Conservation (phyloP, 352 stramenopile species). For the Peronosclerospora sorghi region DNA sequence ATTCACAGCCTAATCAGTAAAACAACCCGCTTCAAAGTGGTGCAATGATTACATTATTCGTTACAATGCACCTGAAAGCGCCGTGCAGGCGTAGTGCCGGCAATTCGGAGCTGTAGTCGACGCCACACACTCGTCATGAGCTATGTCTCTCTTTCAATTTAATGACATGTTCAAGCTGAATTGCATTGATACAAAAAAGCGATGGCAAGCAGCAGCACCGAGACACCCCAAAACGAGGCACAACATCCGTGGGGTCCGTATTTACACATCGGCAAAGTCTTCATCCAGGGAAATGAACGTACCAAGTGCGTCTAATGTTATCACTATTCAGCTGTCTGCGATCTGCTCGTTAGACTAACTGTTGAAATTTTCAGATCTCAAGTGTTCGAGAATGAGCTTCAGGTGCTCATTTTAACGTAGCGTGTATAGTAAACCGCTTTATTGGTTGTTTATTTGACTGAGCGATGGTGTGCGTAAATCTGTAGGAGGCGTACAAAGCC, state of each 20-base stretch:
- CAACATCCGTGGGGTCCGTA: constrained; percentile 62
- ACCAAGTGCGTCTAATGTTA: constrained; percentile 43
- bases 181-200: neutral
- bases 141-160: neutral
- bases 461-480: neutral
- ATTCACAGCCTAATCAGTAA: neutral
- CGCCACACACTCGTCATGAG: constrained; percentile 59
- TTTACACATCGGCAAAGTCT: constrained; percentile 80
- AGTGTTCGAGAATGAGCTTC: constrained; percentile 81
- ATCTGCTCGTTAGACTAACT: constrained; percentile 3
- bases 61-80: constrained; percentile 58
- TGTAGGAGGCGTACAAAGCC: constrained; percentile 46
- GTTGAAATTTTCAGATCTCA: constrained; percentile 33
- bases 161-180: constrained; percentile 1
- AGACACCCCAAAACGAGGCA: constrained; percentile 15
- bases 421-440: neutral
- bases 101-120: constrained; percentile 65
- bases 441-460: neutral
- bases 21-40: no score
- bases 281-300: constrained; percentile 80
- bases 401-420: constrained; percentile 20
- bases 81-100: constrained; percentile 62
- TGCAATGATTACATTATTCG: neutral
- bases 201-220: constrained; percentile 19
- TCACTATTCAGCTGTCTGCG: neutral